Evolutionary conservation across 208 protist species (phyloP).

Genomic region (Acanthamoeba divionensis): DNA sequence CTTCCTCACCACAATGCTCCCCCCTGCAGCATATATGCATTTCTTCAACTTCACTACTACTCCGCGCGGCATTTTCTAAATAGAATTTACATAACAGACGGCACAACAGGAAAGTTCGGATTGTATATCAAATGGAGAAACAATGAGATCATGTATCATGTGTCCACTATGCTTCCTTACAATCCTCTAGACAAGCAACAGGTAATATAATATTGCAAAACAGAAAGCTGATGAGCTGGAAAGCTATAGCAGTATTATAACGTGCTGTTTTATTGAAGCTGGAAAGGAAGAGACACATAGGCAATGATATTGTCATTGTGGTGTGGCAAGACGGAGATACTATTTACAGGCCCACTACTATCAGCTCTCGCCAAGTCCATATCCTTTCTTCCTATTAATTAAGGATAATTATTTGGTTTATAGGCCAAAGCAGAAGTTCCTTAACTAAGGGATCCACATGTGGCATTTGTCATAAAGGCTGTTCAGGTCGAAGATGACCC

Average conservation of each 20-base stretch:
- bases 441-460: too few relatives aligned
- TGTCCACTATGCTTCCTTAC: constrained; percentile 65
- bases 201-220: too few relatives aligned
- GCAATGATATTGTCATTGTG: constrained; percentile 69
- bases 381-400: not conserved
- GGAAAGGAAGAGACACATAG: constrained; percentile 39
- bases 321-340: constrained; percentile 70
- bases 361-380: constrained; percentile 65
- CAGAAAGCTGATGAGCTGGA: not conserved
- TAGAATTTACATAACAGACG: not conserved
- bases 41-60: not conserved
- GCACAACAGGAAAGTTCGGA: constrained; percentile 59
- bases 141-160: constrained; percentile 72
- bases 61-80: not conserved
- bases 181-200: constrained; percentile 48
- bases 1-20: too few relatives aligned
- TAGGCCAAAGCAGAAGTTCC: not conserved
- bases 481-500: constrained; percentile 41
- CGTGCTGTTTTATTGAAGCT: not conserved
- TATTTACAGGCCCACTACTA: constrained; percentile 67
- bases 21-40: not conserved
- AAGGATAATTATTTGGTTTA: not conserved
- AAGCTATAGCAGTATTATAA: too few relatives aligned
- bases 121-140: constrained; percentile 66
- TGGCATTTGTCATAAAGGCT: constrained; percentile 64